Conservation (phyloP, 2,329 filamentous ascomycete species). For the Hypoxylon sp. region DNA sequence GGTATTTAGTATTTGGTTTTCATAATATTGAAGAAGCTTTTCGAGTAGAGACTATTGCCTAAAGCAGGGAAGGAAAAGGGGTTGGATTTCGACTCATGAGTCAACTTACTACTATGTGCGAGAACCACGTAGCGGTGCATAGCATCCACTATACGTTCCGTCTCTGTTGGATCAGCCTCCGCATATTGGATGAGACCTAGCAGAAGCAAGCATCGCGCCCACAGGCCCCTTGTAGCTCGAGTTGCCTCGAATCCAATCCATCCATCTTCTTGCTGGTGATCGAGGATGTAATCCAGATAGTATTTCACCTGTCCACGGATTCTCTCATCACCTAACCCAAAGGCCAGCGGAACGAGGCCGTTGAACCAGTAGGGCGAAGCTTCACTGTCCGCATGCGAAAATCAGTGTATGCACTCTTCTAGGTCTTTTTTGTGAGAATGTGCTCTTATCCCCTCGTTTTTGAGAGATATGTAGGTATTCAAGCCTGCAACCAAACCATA, state of each 20-base stretch:
- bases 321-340: slow-evolving; percentile 61
- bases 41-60: background rate
- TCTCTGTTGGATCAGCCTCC: slow-evolving; percentile 61
- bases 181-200: slow-evolving; percentile 61
- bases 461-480: background rate
- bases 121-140: slow-evolving; percentile 66
- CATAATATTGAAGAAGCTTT: background rate
- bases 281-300: slow-evolving; percentile 62
- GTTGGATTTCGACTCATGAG: background rate
- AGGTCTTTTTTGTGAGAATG: background rate
- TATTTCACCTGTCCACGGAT: slow-evolving; percentile 63
- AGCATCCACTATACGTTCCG: slow-evolving; percentile 61
- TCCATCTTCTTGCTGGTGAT: slow-evolving; percentile 65
- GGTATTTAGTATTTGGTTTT: background rate
- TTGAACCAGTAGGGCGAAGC: slow-evolving; percentile 71
- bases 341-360: slow-evolving; percentile 68
- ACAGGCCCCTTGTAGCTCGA: slow-evolving; percentile 61
- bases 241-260: slow-evolving; percentile 68
- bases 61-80: background rate
- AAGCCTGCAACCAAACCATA: background rate
- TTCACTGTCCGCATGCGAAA: slow-evolving; percentile 53
- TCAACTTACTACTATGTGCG: slow-evolving; percentile 60
- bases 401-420: slow-evolving; percentile 5
- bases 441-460: background rate
- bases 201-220: slow-evolving; percentile 65